These are phyloP conservation scores for Aspergillaceae sp. DNA, from an alignment of 2,329 filamentous ascomycete species.

Conservation along the genomic window DNA sequence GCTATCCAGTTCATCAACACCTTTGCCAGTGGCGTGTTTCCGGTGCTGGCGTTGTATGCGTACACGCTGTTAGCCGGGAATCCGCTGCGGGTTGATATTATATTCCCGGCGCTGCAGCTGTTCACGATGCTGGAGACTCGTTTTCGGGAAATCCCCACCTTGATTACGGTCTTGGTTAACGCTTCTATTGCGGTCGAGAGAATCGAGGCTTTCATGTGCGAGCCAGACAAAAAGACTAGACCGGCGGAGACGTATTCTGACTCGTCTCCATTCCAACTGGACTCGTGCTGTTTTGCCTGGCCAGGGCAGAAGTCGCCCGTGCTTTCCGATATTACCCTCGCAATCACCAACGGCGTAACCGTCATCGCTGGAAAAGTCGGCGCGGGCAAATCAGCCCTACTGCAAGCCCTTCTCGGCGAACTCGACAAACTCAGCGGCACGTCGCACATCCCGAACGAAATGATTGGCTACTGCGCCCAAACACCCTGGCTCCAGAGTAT, in stretches of 20 bases:
- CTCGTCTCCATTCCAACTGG: slow-evolving; percentile 35
- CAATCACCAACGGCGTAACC: slow-evolving; percentile 49
- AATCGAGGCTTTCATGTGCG: slow-evolving; percentile 78
- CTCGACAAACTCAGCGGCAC: slow-evolving; percentile 46
- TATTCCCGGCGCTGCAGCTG: slow-evolving; percentile 76
- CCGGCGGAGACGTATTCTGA: slow-evolving; percentile 27
- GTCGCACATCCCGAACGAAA: slow-evolving; percentile 46
- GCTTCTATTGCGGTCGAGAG: slow-evolving; percentile 72
- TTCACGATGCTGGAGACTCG: slow-evolving; percentile 67
- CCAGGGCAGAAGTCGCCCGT: slow-evolving; percentile 56
- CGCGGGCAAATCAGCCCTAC: slow-evolving; percentile 53
- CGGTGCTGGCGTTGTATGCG: slow-evolving; percentile 70
- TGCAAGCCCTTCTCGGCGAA: slow-evolving; percentile 53
- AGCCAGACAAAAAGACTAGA: slow-evolving; percentile 70
- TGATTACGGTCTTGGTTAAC: slow-evolving; percentile 71
- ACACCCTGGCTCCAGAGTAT: slow-evolving; percentile 62
- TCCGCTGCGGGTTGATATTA: slow-evolving; percentile 66
- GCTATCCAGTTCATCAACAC: slow-evolving; percentile 61
- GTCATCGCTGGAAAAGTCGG: slow-evolving; percentile 57
- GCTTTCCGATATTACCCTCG: slow-evolving; percentile 46
- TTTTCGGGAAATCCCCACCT: slow-evolving; percentile 63
- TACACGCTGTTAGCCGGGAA: slow-evolving; percentile 65
- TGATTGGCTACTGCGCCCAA: slow-evolving; percentile 57
- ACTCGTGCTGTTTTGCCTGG: slow-evolving; percentile 67
- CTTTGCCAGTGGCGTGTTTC: slow-evolving; percentile 65